Evolutionary conservation across 140 eudicot genomes (phyloP).

Genomic region (Senecio squalidus): DNA sequence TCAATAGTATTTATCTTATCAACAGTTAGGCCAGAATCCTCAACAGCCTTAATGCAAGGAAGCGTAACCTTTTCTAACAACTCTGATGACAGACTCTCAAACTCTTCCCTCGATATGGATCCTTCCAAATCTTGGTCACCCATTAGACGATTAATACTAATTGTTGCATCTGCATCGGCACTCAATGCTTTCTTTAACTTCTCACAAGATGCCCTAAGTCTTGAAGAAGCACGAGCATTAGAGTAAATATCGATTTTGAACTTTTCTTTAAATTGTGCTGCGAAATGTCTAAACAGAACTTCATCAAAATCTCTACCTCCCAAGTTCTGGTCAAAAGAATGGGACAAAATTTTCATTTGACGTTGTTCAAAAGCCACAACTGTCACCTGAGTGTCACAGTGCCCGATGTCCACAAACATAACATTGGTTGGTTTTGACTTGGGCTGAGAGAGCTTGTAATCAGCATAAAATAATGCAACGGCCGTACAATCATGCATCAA

Average conservation of each 20-base stretch:
- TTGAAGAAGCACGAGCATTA: conserved; percentile 56
- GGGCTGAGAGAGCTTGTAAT: conserved; percentile 56
- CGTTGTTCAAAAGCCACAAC: conserved; percentile 63
- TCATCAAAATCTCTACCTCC: conserved; percentile 95
- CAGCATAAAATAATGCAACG: conserved; percentile 74
- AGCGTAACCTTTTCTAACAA: conserved; percentile 52
- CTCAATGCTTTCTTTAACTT: conserved; percentile 81
- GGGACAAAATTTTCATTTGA: conserved; percentile 56
- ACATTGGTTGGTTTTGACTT: conserved; percentile 37
- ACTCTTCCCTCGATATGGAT: conserved; percentile 66
- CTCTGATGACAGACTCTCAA: conserved; percentile 54
- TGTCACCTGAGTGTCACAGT: conserved; percentile 74
- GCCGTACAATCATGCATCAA: conserved; percentile 89
- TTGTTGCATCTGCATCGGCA: conserved; percentile 87
- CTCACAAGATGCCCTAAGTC: conserved; percentile 77
- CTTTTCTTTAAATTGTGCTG: conserved; percentile 42
- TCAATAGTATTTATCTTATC: conserved; percentile 62
- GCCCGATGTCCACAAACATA: conserved; percentile 79
- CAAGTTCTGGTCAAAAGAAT: conserved; percentile 61
- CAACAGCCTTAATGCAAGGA: conserved; percentile 58
- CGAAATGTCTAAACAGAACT: conserved; percentile 57
- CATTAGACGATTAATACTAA: conserved; percentile 78
- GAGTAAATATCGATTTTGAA: conserved; percentile 54
- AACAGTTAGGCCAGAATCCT: conserved; percentile 40
- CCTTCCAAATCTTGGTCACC: conserved; percentile 85